Percentiles rank a stretch among this genome's conserved stretches.
These are phyloP conservation scores for Aspergillus haitiensis DNA, from an alignment of 495 filamentous ascomycete genomes.

Conservation along the genomic window DNA sequence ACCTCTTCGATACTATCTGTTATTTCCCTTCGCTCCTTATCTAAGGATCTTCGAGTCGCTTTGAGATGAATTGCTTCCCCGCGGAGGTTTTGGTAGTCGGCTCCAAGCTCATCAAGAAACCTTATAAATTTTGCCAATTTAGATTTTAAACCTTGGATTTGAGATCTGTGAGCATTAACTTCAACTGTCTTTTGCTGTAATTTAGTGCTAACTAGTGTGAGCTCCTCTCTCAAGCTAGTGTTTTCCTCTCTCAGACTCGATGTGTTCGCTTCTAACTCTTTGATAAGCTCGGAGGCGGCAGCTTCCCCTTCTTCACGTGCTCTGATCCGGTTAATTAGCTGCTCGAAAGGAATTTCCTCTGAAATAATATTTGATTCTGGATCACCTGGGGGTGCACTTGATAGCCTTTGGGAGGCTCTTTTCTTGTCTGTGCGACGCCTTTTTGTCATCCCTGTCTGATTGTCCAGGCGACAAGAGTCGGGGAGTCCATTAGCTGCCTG, in stretches of 20 bases:
- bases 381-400: neutral
- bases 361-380: constrained; percentile 19
- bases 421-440: constrained; percentile 20
- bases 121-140: constrained; percentile 36
- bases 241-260: constrained; percentile 31
- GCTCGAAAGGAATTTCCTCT: constrained; percentile 41
- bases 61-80: constrained; percentile 31
- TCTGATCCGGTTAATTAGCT: constrained; percentile 37
- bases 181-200: constrained; percentile 26
- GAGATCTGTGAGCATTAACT: constrained; percentile 20
- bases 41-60: constrained; percentile 19
- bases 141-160: constrained; percentile 36
- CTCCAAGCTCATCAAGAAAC: constrained; percentile 39
- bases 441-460: constrained; percentile 22
- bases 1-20: constrained; percentile 23
- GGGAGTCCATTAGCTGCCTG: neutral
- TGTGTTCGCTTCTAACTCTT: constrained; percentile 31
- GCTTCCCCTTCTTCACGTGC: constrained; percentile 39
- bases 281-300: constrained; percentile 24
- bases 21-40: constrained; percentile 33
- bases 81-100: constrained; percentile 34
- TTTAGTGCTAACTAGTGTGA: constrained; percentile 17
- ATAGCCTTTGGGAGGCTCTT: constrained; percentile 1
- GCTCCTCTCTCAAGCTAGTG: constrained; percentile 23
- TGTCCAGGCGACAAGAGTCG: neutral